Evolutionary conservation across 305 asterid species (phyloP), one percentile per base, ranked within the genome.

Genomic region (Solanum hybrid): DNA sequence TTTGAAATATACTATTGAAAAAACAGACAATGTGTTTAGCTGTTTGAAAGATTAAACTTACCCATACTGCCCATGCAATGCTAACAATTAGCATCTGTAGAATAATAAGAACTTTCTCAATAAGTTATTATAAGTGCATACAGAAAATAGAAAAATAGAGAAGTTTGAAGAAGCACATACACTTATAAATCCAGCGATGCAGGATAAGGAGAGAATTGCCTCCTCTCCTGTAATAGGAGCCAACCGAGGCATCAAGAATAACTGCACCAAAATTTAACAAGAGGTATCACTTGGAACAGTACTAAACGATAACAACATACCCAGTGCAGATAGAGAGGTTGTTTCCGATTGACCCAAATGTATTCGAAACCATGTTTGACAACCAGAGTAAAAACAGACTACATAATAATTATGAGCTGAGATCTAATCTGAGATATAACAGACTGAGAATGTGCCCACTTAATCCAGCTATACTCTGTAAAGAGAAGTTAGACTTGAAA

Each of bases 21-120:
- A 76, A 34, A 18, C 11, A 28, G 12, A 88, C 5, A 64, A 88
- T 78, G 26, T 34, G 24, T 79, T 57, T 8, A 10, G 18, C 34
- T 18, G 73, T 83, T 42, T 10, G 35, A 28, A 83, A 28, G 73
- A 34, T 46, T 18, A 8, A 73, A 71, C 67, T 78, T 88, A 78
- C 90, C 86, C 86, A 76, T 29, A 78, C 34, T 40, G 89, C 46
- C 89, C 86, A 87, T 67, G 89, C 75, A 37, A 74, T 87, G 89
- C 89, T 87, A 57, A 40, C 69, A 46, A 87, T 57, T 73, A 87
- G 71, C 89, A 87, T 75, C 89, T 87, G 89, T 78, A 75, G 74
- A 87, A 14, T 8, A 46, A 16, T 10, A 83, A 42, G 14, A 42
- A 46, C 18, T 28, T 8, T 16, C 37, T 82, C 16, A 40, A 29